These are phyloP conservation scores for Neocallimastix lanati DNA, from an alignment of 192 early-diverging fungal species.

Conservation along the genomic window DNA sequence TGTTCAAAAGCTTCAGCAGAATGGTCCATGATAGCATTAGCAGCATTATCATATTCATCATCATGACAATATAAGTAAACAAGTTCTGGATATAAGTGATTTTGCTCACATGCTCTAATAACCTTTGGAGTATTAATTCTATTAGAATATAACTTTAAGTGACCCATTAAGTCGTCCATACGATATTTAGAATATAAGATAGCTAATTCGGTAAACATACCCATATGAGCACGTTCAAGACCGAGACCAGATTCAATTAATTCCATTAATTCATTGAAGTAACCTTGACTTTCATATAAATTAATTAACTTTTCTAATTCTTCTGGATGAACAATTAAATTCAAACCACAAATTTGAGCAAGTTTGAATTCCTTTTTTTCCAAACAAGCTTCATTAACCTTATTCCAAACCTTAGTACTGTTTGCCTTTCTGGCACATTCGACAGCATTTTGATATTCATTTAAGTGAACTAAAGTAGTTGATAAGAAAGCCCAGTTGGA, in stretches of 20 bases:
- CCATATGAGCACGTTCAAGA: conserved; percentile 98
- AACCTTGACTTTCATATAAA: conserved; percentile 71
- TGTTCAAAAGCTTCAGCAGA: conserved; percentile 95
- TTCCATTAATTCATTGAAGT: conserved; percentile 77
- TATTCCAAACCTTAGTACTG: conserved; percentile 97
- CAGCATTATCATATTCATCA: conserved; percentile 97
- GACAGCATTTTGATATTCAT: conserved; percentile 90
- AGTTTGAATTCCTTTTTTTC: conserved; percentile 86
- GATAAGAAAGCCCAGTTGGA: conserved; percentile 95
- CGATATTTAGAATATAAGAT: conserved; percentile 94
- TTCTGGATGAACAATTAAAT: conserved; percentile 91
- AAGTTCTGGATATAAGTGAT: conserved; percentile 90
- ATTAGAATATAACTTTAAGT: conserved; percentile 89
- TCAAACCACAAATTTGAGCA: conserved; percentile 94
- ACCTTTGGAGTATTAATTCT: conserved; percentile 99
- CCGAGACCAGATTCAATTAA: conserved; percentile 87
- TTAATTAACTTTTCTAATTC: conserved; percentile 79
- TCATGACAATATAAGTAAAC: conserved; percentile 98
- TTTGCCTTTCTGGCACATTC: conserved; percentile 98
- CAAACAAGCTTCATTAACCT: conserved; percentile 92
- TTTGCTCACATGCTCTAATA: conserved; percentile 77
- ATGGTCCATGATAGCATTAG: conserved; percentile 86
- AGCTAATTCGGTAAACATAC: conserved; percentile 99
- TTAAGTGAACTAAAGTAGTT: conserved; percentile 84
- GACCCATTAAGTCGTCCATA: conserved; percentile 89